phyloP scores from a whole-genome alignment of 495 filamentous ascomycete genomes.

The Aspergillus haitiensis region DNA sequence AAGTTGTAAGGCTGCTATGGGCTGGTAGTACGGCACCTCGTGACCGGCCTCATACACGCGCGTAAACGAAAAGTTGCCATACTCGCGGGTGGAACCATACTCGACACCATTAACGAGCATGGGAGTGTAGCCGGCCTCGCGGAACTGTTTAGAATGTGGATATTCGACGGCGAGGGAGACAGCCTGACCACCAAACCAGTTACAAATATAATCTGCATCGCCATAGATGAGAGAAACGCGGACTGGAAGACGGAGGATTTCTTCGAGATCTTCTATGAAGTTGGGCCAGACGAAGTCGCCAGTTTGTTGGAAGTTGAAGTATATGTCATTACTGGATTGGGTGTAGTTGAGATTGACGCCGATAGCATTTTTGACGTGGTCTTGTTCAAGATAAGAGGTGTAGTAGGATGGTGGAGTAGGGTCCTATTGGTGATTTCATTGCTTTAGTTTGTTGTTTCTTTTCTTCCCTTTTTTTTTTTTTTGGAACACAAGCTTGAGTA shows the following conservation, averaged over 20 bases:
- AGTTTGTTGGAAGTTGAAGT: conserved; percentile 55
- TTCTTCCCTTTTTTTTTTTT: conserved; percentile 23
- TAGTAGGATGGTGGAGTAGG: conserved; percentile 63
- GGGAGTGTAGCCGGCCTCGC: conserved; percentile 48
- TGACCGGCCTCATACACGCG: conserved; percentile 61
- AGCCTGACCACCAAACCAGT: conserved; percentile 47
- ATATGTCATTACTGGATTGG: conserved; percentile 47
- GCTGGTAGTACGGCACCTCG: conserved; percentile 60
- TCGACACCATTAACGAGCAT: conserved; percentile 42
- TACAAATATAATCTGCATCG: conserved; percentile 59
- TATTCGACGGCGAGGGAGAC: conserved; percentile 44
- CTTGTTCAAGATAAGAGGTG: conserved; percentile 60
- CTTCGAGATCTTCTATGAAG: conserved; percentile 53
- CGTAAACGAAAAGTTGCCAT: conserved; percentile 57
- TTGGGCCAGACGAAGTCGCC: conserved; percentile 50
- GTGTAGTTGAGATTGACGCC: conserved; percentile 70
- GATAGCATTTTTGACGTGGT: conserved; percentile 58
- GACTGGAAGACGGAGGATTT: conserved; percentile 54
- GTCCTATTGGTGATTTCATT: conserved; percentile 35
- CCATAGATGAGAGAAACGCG: conserved; percentile 70
- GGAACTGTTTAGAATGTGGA: conserved; percentile 41
- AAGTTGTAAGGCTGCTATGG: conserved; percentile 49
- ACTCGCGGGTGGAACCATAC: conserved; percentile 54
- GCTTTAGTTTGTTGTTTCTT: too few relatives aligned
- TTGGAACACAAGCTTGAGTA: conserved; percentile 32